Conservation (phyloP, 441 rosid species). For the Biscutella laevigata region DNA sequence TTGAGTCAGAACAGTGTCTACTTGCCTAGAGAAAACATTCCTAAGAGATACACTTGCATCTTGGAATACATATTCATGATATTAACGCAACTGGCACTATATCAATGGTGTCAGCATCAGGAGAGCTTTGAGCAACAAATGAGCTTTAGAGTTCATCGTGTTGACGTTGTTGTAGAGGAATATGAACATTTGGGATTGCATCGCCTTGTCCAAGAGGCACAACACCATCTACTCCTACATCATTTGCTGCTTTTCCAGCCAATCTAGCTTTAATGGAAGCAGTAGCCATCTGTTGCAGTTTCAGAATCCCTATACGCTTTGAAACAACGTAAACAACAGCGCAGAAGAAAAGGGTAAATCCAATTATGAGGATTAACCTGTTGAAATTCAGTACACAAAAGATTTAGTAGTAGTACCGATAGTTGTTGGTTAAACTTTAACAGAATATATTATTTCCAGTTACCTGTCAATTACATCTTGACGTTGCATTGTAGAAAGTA, state of each 20-base stretch:
- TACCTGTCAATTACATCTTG: constrained; percentile 87
- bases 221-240: constrained; percentile 35
- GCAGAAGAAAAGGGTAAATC: constrained; percentile 53
- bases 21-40: too few relatives aligned
- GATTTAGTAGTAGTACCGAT: too few relatives aligned
- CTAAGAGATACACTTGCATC: too few relatives aligned
- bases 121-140: too few relatives aligned
- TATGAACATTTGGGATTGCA: constrained; percentile 32
- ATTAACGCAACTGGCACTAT: too few relatives aligned
- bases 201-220: constrained; percentile 33
- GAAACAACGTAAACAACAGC: constrained; percentile 82
- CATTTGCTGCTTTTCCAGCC: constrained; percentile 41
- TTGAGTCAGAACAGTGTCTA: too few relatives aligned
- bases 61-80: too few relatives aligned
- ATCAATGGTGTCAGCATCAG: too few relatives aligned
- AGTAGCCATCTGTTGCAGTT: constrained; percentile 62
- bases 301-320: constrained; percentile 64
- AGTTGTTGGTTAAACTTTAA: too few relatives aligned
- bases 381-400: background rate
- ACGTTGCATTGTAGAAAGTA: constrained; percentile 88
- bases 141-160: constrained; percentile 64
- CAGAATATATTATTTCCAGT: background rate
- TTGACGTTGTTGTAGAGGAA: constrained; percentile 37
- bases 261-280: constrained; percentile 66
- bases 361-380: constrained; percentile 61